Evolutionary conservation across 352 stramenopile genomes (phyloP).

Genomic region (Globisporangium orthogonon): DNA sequence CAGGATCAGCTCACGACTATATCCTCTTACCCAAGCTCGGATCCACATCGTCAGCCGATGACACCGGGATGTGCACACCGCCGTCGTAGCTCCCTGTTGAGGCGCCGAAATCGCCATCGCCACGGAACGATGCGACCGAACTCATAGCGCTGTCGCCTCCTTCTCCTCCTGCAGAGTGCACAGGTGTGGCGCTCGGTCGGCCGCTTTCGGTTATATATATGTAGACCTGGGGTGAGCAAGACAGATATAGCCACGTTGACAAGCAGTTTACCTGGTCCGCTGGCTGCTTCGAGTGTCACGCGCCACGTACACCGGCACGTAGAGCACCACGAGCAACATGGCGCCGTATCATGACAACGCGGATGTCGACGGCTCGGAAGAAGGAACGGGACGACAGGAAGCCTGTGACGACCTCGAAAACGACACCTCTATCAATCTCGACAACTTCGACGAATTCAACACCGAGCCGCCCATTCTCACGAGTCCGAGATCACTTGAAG

Average conservation of each 20-base stretch:
- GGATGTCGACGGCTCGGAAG: neutral
- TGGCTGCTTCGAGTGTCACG: no score
- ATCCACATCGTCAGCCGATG: slow-evolving; percentile 60
- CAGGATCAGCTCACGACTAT: neutral
- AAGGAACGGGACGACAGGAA: neutral
- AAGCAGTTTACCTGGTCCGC: no score
- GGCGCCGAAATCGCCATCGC: slow-evolving; percentile 19
- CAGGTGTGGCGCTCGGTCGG: no score
- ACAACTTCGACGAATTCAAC: slow-evolving; percentile 61
- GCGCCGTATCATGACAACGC: neutral
- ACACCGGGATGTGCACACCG: slow-evolving; percentile 35
- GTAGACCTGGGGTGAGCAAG: no score
- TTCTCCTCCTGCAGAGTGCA: no score
- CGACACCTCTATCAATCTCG: slow-evolving; percentile 26
- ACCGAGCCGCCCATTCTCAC: slow-evolving; percentile 33
- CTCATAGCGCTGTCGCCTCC: slow-evolving; percentile 18
- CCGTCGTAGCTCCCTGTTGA: slow-evolving; percentile 10
- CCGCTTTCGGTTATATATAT: no score
- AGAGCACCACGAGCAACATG: neutral
- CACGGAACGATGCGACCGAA: slow-evolving; percentile 30
- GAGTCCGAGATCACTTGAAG: slow-evolving; percentile 64
- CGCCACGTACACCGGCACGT: neutral
- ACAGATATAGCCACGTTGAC: no score
- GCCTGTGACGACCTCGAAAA: slow-evolving; percentile 11
- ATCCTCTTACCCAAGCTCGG: slow-evolving; percentile 55